Conservation (phyloP, 768 basidiomycete species). For the Trametes meyenii region DNA sequence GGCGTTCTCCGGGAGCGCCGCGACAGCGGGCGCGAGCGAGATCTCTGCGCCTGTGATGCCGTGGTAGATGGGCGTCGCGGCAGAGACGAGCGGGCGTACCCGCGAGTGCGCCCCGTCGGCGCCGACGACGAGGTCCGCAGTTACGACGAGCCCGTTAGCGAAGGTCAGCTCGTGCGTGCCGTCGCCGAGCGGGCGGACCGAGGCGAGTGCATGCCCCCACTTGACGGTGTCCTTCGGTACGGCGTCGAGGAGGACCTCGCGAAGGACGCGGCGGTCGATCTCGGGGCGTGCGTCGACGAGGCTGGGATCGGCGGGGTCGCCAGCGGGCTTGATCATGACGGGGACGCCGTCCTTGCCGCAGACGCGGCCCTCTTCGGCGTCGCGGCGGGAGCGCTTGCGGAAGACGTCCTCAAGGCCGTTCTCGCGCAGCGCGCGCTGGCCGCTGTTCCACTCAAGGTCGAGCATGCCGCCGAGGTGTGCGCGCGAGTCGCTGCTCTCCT, state of each 20-base stretch:
- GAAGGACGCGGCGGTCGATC: constrained; percentile 12
- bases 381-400: background rate
- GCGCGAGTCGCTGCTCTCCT: background rate
- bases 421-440: constrained; percentile 16
- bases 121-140: constrained; percentile 35
- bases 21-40: constrained; percentile 28
- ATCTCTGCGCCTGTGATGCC: constrained; percentile 29
- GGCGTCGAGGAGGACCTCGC: constrained; percentile 8
- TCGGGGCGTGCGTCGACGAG: constrained; percentile 1
- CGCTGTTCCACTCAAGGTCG: constrained; percentile 12
- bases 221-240: constrained; percentile 39
- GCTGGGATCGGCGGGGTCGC: background rate
- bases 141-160: background rate
- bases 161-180: constrained; percentile 27
- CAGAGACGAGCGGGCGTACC: constrained; percentile 39
- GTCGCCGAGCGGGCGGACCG: constrained; percentile 31
- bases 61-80: constrained; percentile 37
- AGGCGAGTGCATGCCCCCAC: constrained; percentile 43
- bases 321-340: background rate
- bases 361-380: constrained; percentile 2
- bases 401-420: constrained; percentile 14
- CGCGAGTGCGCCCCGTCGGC: constrained; percentile 47
- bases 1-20: background rate
- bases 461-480: constrained; percentile 11
- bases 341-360: constrained; percentile 1